Evolutionary conservation across 768 basidiomycete genomes (phyloP), one percentile per base, ranked within the genome.

Genomic region (Panaeolus cyanescens): DNA sequence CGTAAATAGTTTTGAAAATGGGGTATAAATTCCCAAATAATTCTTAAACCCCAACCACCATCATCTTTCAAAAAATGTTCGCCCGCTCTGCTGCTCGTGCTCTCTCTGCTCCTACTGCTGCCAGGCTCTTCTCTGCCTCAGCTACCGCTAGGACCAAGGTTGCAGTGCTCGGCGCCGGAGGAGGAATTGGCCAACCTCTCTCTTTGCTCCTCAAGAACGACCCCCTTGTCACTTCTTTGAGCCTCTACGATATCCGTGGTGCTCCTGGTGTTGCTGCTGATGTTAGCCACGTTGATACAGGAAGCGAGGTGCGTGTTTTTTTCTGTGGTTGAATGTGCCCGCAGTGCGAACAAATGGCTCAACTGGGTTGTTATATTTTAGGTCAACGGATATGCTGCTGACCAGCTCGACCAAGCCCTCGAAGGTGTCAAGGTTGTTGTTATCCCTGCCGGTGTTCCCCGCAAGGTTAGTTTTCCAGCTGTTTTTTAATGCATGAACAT

Each of bases 361-460:
- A 54, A 32, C 54, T 32, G 30, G 25, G 25, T 39, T 45, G 61
- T 58, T 53, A 31, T 61, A 56, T 57, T 69, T 39, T 66, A 93
- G 91, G 93, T 95, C 58, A 79, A 76, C 17, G 93, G 93, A 56
- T 95, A 87, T 68, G 81, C 91, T 65, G 89, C 92, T 54, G 92
- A 94, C 78, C 86, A 95, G 73, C 85, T 98, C 68, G 92, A 95
- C 75, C 83, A 87, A 69, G 95, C 97, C 19, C 86, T 99, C 62
- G 88, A 93, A 62, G 96, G 90, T 64, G 91, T 86, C 61, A 83
- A 98, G 77, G 92, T 99, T 64, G 89, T 99, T 66, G 92, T 99
- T 65, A 97, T 99, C 73, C 97, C 97, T 61, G 97, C 97, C 78
- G 97, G 97, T 86, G 96, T 99, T 64, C 97, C 97, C 66, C 85